These are phyloP conservation scores for Magnaporthales sp. DNA, from an alignment of 2,329 filamentous ascomycete genomes.

Conservation along the genomic window DNA sequence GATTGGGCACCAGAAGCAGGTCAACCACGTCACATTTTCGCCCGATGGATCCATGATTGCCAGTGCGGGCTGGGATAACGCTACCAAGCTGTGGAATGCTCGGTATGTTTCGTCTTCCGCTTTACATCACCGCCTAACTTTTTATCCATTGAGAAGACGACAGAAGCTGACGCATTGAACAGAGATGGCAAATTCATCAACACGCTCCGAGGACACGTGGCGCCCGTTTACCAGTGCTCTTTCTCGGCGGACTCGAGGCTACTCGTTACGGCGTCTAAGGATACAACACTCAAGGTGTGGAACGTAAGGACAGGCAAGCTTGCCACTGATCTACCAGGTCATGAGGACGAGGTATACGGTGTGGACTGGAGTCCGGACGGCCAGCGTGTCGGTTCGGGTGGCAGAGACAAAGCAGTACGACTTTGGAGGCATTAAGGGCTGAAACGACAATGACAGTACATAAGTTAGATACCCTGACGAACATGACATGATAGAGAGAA, in stretches of 20 bases:
- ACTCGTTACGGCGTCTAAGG: slow-evolving; percentile 79
- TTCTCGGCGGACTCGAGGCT: slow-evolving; percentile 91
- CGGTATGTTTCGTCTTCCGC: slow-evolving; percentile 40
- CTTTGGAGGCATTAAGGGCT: slow-evolving; percentile 52
- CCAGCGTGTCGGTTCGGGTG: slow-evolving; percentile 79
- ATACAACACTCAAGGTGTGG: slow-evolving; percentile 93
- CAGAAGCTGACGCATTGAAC: neutral
- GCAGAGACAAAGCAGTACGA: slow-evolving; percentile 76
- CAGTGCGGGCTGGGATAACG: slow-evolving; percentile 86
- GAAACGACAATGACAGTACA: neutral
- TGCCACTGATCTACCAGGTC: slow-evolving; percentile 71
- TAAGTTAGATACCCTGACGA: neutral
- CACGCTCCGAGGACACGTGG: slow-evolving; percentile 80
- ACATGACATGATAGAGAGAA: neutral
- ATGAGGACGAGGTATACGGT: slow-evolving; percentile 88
- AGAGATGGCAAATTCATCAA: slow-evolving; percentile 71
- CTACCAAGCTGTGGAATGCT: slow-evolving; percentile 85
- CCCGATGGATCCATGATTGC: slow-evolving; percentile 84
- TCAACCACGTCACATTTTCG: slow-evolving; percentile 92
- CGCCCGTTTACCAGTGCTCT: slow-evolving; percentile 82
- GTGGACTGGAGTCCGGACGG: slow-evolving; percentile 95
- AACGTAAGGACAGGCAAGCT: slow-evolving; percentile 80
- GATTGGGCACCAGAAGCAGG: slow-evolving; percentile 91
- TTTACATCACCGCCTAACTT: slow-evolving; percentile 11
- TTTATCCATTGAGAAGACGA: slow-evolving; percentile 3